phyloP scores from a whole-genome alignment of 192 early-diverging fungal genomes.

The Podila verticillata region DNA sequence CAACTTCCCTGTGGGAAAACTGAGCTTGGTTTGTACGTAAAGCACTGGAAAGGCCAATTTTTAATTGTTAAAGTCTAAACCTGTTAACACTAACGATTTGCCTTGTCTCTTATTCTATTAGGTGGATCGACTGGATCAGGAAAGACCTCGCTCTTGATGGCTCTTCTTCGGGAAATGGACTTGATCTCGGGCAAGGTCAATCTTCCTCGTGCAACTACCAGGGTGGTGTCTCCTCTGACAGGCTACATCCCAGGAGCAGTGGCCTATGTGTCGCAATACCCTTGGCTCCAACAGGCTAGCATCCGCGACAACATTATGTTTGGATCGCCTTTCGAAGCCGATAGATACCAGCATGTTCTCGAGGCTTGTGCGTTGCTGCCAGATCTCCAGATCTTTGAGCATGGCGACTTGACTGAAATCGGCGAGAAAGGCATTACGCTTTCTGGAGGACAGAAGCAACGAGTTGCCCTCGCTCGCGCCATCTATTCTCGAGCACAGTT shows the following conservation, averaged over 20 bases:
- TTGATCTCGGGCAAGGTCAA: conserved; percentile 50
- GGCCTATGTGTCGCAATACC: conserved; percentile 80
- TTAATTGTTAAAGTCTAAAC: too few species aligned
- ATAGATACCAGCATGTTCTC: conserved; percentile 65
- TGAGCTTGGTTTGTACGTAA: conserved; percentile 59
- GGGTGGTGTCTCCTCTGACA: conserved; percentile 19
- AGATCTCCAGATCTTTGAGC: conserved; percentile 65
- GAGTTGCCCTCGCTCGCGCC: conserved; percentile 87
- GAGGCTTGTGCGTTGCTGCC: conserved; percentile 66
- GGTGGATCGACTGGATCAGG: conserved; percentile 88
- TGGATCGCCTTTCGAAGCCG: conserved; percentile 59
- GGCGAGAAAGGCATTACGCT: conserved; percentile 89
- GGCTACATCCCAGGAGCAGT: conserved; percentile 60
- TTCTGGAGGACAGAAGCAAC: conserved; percentile 91
- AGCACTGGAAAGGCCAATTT: too few species aligned
- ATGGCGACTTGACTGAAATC: conserved; percentile 70
- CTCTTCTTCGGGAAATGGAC: conserved; percentile 74
- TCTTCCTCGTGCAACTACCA: conserved; percentile 41
- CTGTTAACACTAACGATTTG: not conserved
- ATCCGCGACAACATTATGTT: conserved; percentile 81
- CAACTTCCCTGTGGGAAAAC: conserved; percentile 56
- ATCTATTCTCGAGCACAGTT: conserved; percentile 77
- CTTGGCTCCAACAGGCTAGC: conserved; percentile 73
- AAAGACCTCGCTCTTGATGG: conserved; percentile 84
- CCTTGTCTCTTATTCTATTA: conserved; percentile 10